A percentile compares a stretch with the other conserved stretches of the same genome.
Evolutionary conservation across 495 filamentous ascomycete species (phyloP).

Genomic region (Viridothelium virens): DNA sequence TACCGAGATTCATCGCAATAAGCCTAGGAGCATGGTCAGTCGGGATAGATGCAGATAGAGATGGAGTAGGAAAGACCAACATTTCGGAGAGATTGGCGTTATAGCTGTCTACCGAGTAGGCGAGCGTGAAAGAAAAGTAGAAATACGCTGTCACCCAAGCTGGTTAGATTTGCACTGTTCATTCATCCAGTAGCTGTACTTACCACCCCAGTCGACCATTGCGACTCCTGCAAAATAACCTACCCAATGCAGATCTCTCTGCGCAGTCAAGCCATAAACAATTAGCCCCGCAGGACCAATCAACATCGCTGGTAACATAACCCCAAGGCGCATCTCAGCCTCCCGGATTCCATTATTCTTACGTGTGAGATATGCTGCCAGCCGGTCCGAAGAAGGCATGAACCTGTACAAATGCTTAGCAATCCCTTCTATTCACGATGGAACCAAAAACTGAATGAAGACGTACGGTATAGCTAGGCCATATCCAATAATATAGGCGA

Average conservation of each 20-base stretch:
- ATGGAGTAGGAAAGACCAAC: constrained; percentile 19
- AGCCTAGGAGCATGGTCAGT: not conserved
- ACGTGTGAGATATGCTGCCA: constrained; percentile 24
- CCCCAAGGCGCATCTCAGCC: constrained; percentile 26
- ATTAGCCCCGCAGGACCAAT: constrained; percentile 24
- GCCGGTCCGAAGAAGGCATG: constrained; percentile 20
- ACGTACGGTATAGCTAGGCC: constrained; percentile 19
- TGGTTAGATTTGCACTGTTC: too few species aligned
- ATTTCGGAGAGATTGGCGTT: constrained; percentile 44
- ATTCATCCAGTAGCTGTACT: not conserved
- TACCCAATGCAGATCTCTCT: constrained; percentile 22
- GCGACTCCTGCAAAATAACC: constrained; percentile 27
- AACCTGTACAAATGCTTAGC: not conserved
- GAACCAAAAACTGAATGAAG: not conserved
- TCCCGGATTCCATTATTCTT: constrained; percentile 21
- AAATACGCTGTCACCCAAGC: not conserved
- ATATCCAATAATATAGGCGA: constrained; percentile 24
- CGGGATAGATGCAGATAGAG: not conserved
- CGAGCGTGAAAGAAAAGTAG: constrained; percentile 27
- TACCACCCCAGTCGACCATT: constrained; percentile 22
- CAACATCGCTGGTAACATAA: constrained; percentile 21
- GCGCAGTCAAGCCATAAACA: constrained; percentile 23
- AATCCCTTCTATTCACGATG: not conserved
- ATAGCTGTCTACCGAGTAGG: constrained; percentile 25
- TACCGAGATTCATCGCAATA: constrained; percentile 40